Evolutionary conservation across 2,329 filamentous ascomycete genomes (phyloP).

Genomic region (Triangularia setosa): DNA sequence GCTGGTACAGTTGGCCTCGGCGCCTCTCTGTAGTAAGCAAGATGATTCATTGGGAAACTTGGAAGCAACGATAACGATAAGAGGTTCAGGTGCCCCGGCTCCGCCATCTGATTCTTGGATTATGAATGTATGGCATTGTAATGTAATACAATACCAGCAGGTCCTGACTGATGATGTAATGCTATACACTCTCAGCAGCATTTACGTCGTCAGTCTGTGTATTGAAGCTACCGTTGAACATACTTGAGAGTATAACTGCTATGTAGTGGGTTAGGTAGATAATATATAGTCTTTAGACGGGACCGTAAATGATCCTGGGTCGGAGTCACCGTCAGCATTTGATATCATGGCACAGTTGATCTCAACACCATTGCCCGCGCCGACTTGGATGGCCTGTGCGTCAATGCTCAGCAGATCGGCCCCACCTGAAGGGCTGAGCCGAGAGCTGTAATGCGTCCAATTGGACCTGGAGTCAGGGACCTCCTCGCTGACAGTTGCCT

Average conservation of each 20-base stretch:
- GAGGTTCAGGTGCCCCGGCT: too few species aligned
- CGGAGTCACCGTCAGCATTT: not conserved
- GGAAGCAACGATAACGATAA: not conserved
- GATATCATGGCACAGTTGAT: not conserved
- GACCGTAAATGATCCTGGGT: not conserved
- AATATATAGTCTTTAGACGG: too few species aligned
- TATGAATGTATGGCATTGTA: not conserved
- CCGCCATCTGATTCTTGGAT: not conserved
- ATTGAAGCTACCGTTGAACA: not conserved
- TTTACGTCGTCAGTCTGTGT: not conserved
- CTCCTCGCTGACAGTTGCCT: not conserved
- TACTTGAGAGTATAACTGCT: not conserved
- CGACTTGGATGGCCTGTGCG: not conserved
- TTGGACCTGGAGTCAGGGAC: not conserved
- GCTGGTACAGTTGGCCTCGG: not conserved
- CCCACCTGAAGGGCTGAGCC: not conserved
- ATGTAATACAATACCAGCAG: not conserved
- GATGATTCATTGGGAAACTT: not conserved
- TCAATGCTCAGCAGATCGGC: not conserved
- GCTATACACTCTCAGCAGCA: not conserved
- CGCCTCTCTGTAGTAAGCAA: not conserved
- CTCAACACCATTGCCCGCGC: not conserved
- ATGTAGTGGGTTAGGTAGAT: too few species aligned
- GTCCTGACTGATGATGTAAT: not conserved
- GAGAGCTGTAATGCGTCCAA: not conserved